Conservation (phyloP, 2,329 filamentous ascomycete species). For the Dactylellina cionopaga region DNA sequence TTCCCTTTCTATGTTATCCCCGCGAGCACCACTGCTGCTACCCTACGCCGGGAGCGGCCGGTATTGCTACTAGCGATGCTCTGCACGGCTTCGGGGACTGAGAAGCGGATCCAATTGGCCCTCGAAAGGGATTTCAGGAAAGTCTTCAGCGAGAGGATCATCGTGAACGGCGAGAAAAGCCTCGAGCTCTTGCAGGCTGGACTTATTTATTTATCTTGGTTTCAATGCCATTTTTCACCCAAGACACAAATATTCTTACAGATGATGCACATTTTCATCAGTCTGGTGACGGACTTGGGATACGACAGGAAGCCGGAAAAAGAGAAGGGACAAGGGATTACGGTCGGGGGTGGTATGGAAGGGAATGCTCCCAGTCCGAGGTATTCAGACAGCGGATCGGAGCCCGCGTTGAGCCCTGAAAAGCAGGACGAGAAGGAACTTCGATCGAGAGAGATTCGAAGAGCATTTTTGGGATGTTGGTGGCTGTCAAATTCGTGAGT, state of each 20-base stretch:
- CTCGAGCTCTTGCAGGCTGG: conserved; percentile 69
- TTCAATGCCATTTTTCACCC: conserved; percentile 58
- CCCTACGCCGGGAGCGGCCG: conserved; percentile 64
- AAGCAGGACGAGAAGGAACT: conserved; percentile 25
- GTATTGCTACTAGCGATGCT: conserved; percentile 69
- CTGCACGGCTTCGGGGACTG: conserved; percentile 65
- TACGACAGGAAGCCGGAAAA: conserved; percentile 53
- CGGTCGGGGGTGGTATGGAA: neutral
- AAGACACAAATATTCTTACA: conserved; percentile 59
- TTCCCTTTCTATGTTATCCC: conserved; percentile 64
- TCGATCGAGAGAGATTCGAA: conserved; percentile 54
- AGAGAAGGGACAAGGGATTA: conserved; percentile 6
- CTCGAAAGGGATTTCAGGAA: conserved; percentile 71
- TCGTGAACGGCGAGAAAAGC: conserved; percentile 68
- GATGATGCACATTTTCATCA: conserved; percentile 58
- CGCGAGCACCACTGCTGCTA: conserved; percentile 62
- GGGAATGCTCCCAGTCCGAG: conserved; percentile 19
- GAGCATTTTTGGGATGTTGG: conserved; percentile 57
- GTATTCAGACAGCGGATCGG: conserved; percentile 10
- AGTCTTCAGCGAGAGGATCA: conserved; percentile 68
- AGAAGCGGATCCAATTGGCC: conserved; percentile 66
- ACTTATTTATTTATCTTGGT: conserved; percentile 70
- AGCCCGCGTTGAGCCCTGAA: conserved; percentile 10
- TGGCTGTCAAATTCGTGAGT: conserved; percentile 57
- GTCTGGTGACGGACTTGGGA: conserved; percentile 58